A percentile compares a stretch with the other conserved stretches of the same genome.
Evolutionary conservation across 139 green algal species (phyloP).

Genomic region (Coelastrella sp.): DNA sequence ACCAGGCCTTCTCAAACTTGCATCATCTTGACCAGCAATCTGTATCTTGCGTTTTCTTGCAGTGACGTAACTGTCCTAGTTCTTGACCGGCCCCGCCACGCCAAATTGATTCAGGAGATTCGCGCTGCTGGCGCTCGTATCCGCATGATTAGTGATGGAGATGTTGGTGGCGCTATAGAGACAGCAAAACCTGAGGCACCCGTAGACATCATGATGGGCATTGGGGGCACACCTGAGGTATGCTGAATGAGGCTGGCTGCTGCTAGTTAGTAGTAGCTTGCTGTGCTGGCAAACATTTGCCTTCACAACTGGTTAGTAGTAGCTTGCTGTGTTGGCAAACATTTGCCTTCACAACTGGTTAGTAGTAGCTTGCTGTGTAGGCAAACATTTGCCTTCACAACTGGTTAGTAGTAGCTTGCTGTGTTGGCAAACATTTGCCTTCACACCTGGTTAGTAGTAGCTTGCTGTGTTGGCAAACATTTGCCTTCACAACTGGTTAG

Average conservation of each 20-base stretch:
- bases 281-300: background rate
- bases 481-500: too few species aligned
- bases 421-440: too few species aligned
- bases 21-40: too few species aligned
- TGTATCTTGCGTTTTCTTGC: background rate
- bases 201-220: slow-evolving; percentile 82
- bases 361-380: too few species aligned
- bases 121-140: slow-evolving; percentile 83
- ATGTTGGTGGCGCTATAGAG: slow-evolving; percentile 79
- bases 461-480: too few species aligned
- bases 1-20: too few species aligned
- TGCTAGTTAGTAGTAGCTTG: background rate
- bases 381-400: too few species aligned
- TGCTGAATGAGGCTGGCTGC: slow-evolving; percentile 17
- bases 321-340: too few species aligned
- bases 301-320: background rate
- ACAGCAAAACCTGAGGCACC: slow-evolving; percentile 72
- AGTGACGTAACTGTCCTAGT: slow-evolving; percentile 84
- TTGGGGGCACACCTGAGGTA: slow-evolving; percentile 71
- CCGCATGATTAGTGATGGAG: slow-evolving; percentile 78
- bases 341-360: too few species aligned
- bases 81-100: slow-evolving; percentile 81
- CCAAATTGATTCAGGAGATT: slow-evolving; percentile 73
- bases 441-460: too few species aligned
- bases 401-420: too few species aligned